Conservation (phyloP, 306 rosid species). For the Cicer pinnatifidum region DNA sequence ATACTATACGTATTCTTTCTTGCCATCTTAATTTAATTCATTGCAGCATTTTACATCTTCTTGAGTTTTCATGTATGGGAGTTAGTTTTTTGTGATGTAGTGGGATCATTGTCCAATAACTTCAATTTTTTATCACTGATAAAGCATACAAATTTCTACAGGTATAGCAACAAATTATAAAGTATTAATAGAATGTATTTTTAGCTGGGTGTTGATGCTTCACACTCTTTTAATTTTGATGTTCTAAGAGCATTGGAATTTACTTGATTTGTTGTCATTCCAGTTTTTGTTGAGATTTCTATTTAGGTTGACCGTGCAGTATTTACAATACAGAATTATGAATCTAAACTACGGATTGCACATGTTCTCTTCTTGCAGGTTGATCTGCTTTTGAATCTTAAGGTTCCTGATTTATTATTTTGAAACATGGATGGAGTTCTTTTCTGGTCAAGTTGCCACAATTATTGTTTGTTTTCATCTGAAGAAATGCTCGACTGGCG, state of each 20-base stretch:
- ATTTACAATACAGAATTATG: not conserved
- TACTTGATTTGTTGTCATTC: conserved; percentile 2
- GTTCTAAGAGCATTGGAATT: not conserved
- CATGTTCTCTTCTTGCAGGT: conserved; percentile 52
- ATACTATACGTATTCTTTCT: conserved; percentile 11
- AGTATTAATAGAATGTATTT: conserved; percentile 4
- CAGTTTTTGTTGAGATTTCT: not conserved
- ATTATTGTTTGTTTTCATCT: conserved; percentile 68
- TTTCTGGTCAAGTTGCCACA: conserved; percentile 78
- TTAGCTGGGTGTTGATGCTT: not conserved
- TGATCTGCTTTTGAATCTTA: conserved; percentile 59
- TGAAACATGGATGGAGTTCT: conserved; percentile 77
- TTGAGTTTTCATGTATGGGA: not conserved
- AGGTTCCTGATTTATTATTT: conserved; percentile 50
- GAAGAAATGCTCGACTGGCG: conserved; percentile 93
- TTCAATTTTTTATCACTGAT: not conserved
- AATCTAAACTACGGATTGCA: conserved; percentile 7
- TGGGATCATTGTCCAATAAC: not conserved
- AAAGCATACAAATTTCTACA: not conserved
- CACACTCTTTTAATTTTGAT: conserved; percentile 1
- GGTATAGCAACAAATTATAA: conserved; percentile 15
- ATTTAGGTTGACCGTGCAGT: not conserved
- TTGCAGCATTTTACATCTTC: not conserved
- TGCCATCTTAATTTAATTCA: not conserved
- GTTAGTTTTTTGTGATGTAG: conserved; percentile 9